Conservation (phyloP, 2,329 filamentous ascomycete species). For the Sphaceloma murrayae region DNA sequence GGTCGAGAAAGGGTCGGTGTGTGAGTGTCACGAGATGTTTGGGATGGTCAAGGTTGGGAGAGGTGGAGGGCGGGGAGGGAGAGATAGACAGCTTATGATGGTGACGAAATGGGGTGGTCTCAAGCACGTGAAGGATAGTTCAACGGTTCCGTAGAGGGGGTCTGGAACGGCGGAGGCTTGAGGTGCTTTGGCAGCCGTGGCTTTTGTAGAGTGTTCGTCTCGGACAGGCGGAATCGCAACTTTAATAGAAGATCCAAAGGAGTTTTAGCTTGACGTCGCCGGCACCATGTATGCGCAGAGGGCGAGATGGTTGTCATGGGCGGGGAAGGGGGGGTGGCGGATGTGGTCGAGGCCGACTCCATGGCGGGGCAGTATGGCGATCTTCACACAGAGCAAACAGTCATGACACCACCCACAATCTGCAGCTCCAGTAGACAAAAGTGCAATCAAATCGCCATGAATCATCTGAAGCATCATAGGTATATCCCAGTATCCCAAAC, state of each 20-base stretch:
- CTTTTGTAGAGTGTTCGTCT: neutral
- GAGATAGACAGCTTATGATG: neutral
- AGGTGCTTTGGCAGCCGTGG: neutral
- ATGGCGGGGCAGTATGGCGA: too few species aligned
- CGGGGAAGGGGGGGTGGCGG: too few species aligned
- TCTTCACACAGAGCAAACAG: too few species aligned
- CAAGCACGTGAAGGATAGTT: constrained; percentile 2
- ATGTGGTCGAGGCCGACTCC: too few species aligned
- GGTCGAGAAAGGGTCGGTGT: neutral
- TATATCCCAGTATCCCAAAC: constrained; percentile 13
- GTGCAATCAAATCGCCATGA: too few species aligned
- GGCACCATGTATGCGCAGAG: too few species aligned
- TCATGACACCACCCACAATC: too few species aligned
- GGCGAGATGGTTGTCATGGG: too few species aligned
- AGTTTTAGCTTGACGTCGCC: too few species aligned
- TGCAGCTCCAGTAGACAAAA: too few species aligned
- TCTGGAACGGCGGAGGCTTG: constrained; percentile 5
- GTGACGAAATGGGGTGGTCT: constrained; percentile 4
- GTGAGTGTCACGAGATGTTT: neutral
- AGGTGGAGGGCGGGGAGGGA: neutral
- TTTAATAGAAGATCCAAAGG: too few species aligned
- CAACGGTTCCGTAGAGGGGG: neutral
- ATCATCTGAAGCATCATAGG: too few species aligned
- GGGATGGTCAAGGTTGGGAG: neutral
- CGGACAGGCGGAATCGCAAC: neutral